Conservation (phyloP, 2,329 filamentous ascomycete genomes). For the Talaromyces sp. region DNA sequence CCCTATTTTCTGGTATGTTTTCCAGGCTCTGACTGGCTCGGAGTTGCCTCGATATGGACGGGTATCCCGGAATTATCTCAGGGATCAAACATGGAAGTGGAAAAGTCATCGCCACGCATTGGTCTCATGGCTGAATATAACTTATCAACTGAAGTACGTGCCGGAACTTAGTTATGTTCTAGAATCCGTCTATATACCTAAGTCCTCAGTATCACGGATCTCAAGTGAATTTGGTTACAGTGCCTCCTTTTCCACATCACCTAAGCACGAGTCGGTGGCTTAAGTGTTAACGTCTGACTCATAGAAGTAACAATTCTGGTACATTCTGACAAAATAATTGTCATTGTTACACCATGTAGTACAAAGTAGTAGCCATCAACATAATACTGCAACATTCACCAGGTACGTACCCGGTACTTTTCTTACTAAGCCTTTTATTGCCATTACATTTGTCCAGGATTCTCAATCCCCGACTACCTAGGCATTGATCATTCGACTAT, state of each 20-base stretch:
- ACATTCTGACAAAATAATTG: background rate
- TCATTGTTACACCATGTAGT: constrained; percentile 3
- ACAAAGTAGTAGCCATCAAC: background rate
- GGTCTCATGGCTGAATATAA: background rate
- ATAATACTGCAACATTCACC: background rate
- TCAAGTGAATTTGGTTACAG: background rate
- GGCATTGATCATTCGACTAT: too few relatives aligned
- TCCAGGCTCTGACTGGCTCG: background rate
- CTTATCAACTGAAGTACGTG: background rate
- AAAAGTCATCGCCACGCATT: background rate
- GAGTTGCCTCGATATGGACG: too few relatives aligned
- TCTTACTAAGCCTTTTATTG: background rate
- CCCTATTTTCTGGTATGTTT: background rate
- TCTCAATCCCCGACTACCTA: too few relatives aligned
- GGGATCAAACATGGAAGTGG: background rate
- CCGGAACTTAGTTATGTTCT: background rate
- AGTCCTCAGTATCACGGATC: background rate
- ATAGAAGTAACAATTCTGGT: background rate
- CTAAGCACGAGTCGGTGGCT: background rate
- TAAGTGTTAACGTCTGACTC: background rate
- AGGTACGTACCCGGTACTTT: background rate
- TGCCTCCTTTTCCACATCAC: background rate
- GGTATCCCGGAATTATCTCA: background rate
- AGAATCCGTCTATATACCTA: too few relatives aligned
- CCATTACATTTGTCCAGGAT: too few relatives aligned